Evolutionary conservation across 208 protist genomes (phyloP), one percentile per base, ranked within the genome.

Genomic region (Acanthamoeba castellanii): DNA sequence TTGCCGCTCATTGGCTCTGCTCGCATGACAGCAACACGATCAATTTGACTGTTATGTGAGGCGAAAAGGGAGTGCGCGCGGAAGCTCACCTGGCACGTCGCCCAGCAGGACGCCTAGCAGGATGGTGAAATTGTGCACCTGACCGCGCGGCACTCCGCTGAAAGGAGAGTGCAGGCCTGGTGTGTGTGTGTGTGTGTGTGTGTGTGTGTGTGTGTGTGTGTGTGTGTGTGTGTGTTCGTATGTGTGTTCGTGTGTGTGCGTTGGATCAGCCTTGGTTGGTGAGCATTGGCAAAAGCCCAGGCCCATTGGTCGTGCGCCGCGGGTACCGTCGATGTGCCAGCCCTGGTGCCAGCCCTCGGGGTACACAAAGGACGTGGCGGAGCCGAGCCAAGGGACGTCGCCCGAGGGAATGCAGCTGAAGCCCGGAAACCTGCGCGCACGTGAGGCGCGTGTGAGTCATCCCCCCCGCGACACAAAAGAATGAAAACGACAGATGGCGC

Each of bases 301-400:
- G 32, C 34, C 1, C 37, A 42, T 42, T 42, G 20, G 20, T 70
- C 1, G n/a, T 70, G 25, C 61, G 22, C 70, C 7, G 76, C 8
- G 76, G 13, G 32, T 70, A 74, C 85, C 85, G 61, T 91, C 85
- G 20, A 91, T 91, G 57, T 91, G 85, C 85, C 85, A 91, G 85
- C 34, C 52, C 2, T 52, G 6, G 20, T 8, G 32, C 85, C 85
- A 91, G 55, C 30, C 34, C 61, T 64, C 55, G n/a, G 85, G 85
- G 64, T 91, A 91, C 11, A 91, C 59, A 20, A 47, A 91, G 9
- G 57, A 72, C 0, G n/a, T 22, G 25, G 8, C 37, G 27, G 52
- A 70, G 11, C 45, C 16, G 18, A 22, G 37, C 37, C 18, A 32
- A 27, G 22, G 25, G 30, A 5, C 34, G 32, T 11, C 85, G 2